These are phyloP conservation scores for Medicago arabica DNA, from an alignment of 306 rosid species.

Conservation along the genomic window DNA sequence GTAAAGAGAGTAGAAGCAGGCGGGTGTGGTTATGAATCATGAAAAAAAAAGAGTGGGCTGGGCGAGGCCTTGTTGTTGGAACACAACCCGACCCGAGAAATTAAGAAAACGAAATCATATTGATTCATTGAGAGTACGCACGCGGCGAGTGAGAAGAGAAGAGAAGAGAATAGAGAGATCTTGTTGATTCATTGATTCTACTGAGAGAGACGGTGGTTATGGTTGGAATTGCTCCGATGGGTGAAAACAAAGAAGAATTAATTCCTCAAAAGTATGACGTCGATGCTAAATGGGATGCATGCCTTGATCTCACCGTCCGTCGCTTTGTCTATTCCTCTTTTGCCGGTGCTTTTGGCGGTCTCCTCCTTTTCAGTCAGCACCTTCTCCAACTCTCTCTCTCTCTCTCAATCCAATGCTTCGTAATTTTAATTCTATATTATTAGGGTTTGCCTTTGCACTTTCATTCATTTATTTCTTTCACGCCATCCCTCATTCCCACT, in stretches of 20 bases:
- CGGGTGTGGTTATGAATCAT: too few relatives aligned
- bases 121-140: background rate
- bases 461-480: too few relatives aligned
- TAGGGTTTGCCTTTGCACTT: too few relatives aligned
- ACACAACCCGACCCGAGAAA: background rate
- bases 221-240: constrained; percentile 11
- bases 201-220: background rate
- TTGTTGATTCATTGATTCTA: background rate
- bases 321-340: constrained; percentile 49
- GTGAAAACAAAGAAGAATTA: constrained; percentile 32
- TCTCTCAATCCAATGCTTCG: background rate
- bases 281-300: constrained; percentile 51
- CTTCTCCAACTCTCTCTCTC: background rate
- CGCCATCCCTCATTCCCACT: too few relatives aligned
- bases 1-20: too few relatives aligned
- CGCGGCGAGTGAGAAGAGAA: too few relatives aligned
- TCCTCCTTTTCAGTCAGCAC: constrained; percentile 49
- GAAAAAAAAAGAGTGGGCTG: background rate
- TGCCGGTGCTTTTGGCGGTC: constrained; percentile 51
- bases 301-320: constrained; percentile 52
- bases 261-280: constrained; percentile 38
- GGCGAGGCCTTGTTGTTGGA: background rate
- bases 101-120: background rate
- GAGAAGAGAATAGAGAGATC: background rate
- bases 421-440: background rate